Percentiles rank a stretch among this genome's conserved stretches.
Evolutionary conservation across 1,139 yeast genomes (phyloP).

Genomic region (Blastobotrys elegans): DNA sequence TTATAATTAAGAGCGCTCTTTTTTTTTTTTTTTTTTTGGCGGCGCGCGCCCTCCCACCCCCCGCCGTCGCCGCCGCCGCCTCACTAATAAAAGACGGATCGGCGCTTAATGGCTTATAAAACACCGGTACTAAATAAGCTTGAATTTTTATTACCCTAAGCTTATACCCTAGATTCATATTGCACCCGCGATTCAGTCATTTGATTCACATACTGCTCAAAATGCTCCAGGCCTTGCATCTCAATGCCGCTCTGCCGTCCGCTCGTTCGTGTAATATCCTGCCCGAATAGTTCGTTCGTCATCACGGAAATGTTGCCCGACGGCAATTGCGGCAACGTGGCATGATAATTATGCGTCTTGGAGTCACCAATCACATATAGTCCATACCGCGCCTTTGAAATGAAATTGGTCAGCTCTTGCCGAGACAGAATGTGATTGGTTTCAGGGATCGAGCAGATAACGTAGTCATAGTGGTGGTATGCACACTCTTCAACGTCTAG

Average conservation of each 20-base stretch:
- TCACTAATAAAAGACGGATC: too few relatives aligned
- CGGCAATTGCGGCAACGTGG: slow-evolving; percentile 8
- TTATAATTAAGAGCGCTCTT: too few relatives aligned
- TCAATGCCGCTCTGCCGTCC: slow-evolving; percentile 17
- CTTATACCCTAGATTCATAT: too few relatives aligned
- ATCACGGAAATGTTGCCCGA: slow-evolving; percentile 30
- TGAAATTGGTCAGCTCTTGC: slow-evolving; percentile 13
- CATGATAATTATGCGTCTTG: background rate
- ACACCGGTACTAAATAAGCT: too few relatives aligned
- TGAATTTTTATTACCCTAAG: too few relatives aligned
- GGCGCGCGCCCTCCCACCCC: too few relatives aligned
- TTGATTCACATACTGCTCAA: slow-evolving; percentile 37
- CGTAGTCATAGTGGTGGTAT: slow-evolving; percentile 31
- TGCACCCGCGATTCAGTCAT: slow-evolving; percentile 30
- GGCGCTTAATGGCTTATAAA: too few relatives aligned
- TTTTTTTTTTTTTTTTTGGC: too few relatives aligned
- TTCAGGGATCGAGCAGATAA: slow-evolving; percentile 31
- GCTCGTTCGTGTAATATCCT: slow-evolving; percentile 11
- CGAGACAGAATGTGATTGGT: slow-evolving; percentile 15
- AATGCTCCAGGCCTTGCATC: slow-evolving; percentile 36
- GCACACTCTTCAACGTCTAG: slow-evolving; percentile 30
- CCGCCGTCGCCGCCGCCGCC: too few relatives aligned
- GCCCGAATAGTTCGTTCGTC: slow-evolving; percentile 34
- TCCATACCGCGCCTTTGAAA: background rate
- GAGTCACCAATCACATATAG: background rate